Evolutionary conservation across 2,329 filamentous ascomycete species (phyloP).

Genomic region (Whalleya microplaca): DNA sequence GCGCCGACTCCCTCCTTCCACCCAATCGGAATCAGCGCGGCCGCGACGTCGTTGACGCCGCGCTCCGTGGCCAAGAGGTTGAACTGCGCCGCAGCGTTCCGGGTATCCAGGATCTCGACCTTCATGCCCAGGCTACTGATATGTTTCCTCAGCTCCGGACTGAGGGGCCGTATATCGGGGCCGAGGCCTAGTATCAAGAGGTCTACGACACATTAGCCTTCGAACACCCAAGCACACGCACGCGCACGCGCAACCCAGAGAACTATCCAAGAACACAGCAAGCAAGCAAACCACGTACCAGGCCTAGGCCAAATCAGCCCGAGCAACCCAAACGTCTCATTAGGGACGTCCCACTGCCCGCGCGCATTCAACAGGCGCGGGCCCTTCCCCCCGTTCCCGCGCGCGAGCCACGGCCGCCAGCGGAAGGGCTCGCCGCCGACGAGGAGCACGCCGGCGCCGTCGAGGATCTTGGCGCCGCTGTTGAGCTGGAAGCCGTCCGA

Average conservation of each 20-base stretch:
- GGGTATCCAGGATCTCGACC: conserved; percentile 87
- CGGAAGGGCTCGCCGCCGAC: conserved; percentile 85
- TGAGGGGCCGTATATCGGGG: conserved; percentile 73
- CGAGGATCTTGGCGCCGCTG: conserved; percentile 72
- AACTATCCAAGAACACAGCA: neutral
- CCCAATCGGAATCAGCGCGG: conserved; percentile 83
- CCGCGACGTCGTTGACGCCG: conserved; percentile 82
- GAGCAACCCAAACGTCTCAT: conserved; percentile 74
- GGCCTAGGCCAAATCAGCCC: conserved; percentile 85
- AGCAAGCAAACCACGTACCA: conserved; percentile 58
- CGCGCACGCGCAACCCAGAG: no score
- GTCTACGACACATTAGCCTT: conserved; percentile 54
- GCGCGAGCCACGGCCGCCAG: conserved; percentile 80
- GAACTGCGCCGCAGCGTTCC: conserved; percentile 92
- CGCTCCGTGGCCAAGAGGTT: conserved; percentile 95
- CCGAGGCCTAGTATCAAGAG: conserved; percentile 89
- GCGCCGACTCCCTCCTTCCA: conserved; percentile 68
- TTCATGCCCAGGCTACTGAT: conserved; percentile 81
- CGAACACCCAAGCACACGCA: neutral
- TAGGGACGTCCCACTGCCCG: conserved; percentile 78
- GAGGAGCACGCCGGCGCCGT: conserved; percentile 74
- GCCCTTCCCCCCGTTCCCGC: conserved; percentile 24
- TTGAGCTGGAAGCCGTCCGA: conserved; percentile 85
- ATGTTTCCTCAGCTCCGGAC: conserved; percentile 70
- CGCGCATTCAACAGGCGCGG: conserved; percentile 69